A percentile compares a stretch with the other conserved stretches of the same genome.
phyloP scores from a whole-genome alignment of 352 stramenopile species.

The Globisporangium rhizosaccharum region DNA sequence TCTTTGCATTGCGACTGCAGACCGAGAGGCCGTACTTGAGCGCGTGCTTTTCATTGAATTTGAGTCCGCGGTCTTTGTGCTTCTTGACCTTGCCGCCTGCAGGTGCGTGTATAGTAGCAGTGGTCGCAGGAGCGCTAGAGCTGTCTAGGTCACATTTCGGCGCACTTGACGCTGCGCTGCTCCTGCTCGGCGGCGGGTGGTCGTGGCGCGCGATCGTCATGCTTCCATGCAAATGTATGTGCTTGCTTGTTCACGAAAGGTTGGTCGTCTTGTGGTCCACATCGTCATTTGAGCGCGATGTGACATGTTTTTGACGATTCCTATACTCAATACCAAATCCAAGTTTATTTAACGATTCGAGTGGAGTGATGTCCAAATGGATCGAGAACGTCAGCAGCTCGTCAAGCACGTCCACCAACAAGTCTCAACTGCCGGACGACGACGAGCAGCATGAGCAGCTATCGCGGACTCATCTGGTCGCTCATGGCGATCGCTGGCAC shows the following conservation, averaged over 20 bases:
- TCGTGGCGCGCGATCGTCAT: conserved; percentile 23
- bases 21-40: conserved; percentile 67
- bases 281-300: too few species aligned
- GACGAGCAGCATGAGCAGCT: conserved; percentile 25
- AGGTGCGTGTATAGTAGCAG: neutral
- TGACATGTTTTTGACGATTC: too few species aligned
- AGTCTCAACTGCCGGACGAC: neutral
- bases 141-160: too few species aligned
- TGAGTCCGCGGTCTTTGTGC: conserved; percentile 51
- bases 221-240: neutral
- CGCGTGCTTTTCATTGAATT: conserved; percentile 68
- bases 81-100: conserved; percentile 27
- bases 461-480: conserved; percentile 57
- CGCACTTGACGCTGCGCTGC: too few species aligned
- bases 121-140: neutral
- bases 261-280: neutral
- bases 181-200: neutral
- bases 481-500: conserved; percentile 62
- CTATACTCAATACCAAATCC: too few species aligned
- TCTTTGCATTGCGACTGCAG: conserved; percentile 48
- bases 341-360: too few species aligned
- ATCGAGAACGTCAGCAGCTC: neutral
- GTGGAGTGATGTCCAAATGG: too few species aligned
- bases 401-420: neutral
- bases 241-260: neutral